Evolutionary conservation across 1,284 basidiomycete genomes (phyloP).

Genomic region (Ceratobasidium sp.): DNA sequence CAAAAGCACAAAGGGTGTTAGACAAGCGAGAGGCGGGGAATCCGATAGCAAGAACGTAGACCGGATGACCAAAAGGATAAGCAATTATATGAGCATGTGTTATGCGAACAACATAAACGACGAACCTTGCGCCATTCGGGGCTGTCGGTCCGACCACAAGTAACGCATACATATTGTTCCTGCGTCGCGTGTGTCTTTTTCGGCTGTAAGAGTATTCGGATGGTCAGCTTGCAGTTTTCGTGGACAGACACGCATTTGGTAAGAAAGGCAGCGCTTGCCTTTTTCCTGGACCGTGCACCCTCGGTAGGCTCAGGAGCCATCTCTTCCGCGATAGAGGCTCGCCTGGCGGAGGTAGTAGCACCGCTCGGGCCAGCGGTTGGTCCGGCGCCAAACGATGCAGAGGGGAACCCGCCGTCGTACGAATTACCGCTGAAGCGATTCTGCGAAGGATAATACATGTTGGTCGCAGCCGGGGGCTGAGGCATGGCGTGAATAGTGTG

Average conservation of each 20-base stretch:
- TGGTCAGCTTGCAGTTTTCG: constrained; percentile 8
- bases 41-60: background rate
- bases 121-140: constrained; percentile 84
- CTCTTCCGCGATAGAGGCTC: constrained; percentile 34
- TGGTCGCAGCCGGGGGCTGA: constrained; percentile 28
- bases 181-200: constrained; percentile 66
- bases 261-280: constrained; percentile 33
- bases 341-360: constrained; percentile 15
- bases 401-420: background rate
- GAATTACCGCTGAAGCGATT: constrained; percentile 14
- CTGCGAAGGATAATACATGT: constrained; percentile 32
- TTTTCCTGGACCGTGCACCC: constrained; percentile 41
- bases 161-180: constrained; percentile 74
- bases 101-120: constrained; percentile 43
- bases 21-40: no score
- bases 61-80: background rate
- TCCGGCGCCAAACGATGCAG: constrained; percentile 14
- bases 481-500: constrained; percentile 42
- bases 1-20: no score
- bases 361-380: constrained; percentile 3
- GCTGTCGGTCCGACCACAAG: constrained; percentile 81
- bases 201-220: constrained; percentile 50
- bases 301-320: constrained; percentile 13
- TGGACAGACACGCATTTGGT: background rate
- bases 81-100: background rate